These are phyloP conservation scores for Cydonia oblonga DNA, from an alignment of 331 rosid genomes.

Conservation along the genomic window DNA sequence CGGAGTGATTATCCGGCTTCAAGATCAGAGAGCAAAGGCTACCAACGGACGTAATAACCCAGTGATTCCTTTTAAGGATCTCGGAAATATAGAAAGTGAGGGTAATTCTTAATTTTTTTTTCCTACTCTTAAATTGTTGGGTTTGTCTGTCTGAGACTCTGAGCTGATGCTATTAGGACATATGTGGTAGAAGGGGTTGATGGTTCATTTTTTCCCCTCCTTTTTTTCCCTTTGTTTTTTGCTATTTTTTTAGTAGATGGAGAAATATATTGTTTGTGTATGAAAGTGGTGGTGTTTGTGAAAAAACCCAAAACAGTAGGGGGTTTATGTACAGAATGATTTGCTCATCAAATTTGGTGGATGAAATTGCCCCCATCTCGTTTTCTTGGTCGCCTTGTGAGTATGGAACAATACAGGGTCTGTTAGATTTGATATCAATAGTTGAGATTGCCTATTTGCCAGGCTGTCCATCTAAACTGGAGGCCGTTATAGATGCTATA, in stretches of 20 bases:
- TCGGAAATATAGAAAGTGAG: slow-evolving; percentile 29
- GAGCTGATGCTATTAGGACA: slow-evolving; percentile 13
- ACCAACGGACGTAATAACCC: slow-evolving; percentile 24
- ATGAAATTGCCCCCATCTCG: background rate
- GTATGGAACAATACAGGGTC: background rate
- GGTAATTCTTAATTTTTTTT: slow-evolving; percentile 15
- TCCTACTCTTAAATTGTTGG: slow-evolving; percentile 28
- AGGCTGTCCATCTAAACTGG: too few relatives aligned
- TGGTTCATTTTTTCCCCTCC: background rate
- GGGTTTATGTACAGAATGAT: slow-evolving; percentile 35
- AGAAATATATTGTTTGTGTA: slow-evolving; percentile 44
- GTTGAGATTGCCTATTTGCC: too few relatives aligned
- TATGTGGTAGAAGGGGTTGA: slow-evolving; percentile 15
- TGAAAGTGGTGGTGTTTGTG: slow-evolving; percentile 35
- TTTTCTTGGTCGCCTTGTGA: background rate
- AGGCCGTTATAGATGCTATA: too few relatives aligned
- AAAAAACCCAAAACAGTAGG: slow-evolving; percentile 37
- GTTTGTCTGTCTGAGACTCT: slow-evolving; percentile 16
- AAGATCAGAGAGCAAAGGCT: slow-evolving; percentile 43
- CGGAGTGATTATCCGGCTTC: slow-evolving; percentile 52
- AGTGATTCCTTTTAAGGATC: slow-evolving; percentile 20
- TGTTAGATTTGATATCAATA: too few relatives aligned
- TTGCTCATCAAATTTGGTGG: slow-evolving; percentile 23
- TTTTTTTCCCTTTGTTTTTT: slow-evolving; percentile 8
- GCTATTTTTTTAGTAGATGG: slow-evolving; percentile 30